Conservation (phyloP, 2,329 filamentous ascomycete species). For the Tolypocladium inflatum region DNA sequence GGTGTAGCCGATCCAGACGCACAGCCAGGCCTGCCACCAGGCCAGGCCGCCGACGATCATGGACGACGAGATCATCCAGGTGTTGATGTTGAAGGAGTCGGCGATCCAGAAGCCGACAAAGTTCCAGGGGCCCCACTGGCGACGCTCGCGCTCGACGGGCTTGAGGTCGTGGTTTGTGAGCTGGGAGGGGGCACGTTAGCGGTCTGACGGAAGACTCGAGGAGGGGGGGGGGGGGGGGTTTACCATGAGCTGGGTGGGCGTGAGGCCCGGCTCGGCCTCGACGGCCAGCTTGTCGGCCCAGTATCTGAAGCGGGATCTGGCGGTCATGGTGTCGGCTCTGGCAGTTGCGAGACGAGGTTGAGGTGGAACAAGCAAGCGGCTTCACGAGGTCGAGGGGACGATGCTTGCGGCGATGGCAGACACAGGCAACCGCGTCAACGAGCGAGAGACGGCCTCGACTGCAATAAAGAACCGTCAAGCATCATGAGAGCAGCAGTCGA, state of each 20-base stretch:
- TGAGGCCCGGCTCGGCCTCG: slow-evolving; percentile 66
- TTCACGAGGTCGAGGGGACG: not conserved
- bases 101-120: slow-evolving; percentile 84
- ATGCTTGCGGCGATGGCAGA: not conserved
- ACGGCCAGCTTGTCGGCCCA: slow-evolving; percentile 58
- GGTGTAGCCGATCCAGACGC: slow-evolving; percentile 77
- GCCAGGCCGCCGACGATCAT: slow-evolving; percentile 71
- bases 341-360: not conserved
- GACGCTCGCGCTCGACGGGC: slow-evolving; percentile 66
- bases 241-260: slow-evolving; percentile 70
- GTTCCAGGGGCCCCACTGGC: slow-evolving; percentile 81
- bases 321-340: slow-evolving; percentile 11
- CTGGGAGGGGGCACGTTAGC: slow-evolving; percentile 20
- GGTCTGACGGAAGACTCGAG: not conserved
- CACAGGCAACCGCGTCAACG: not conserved
- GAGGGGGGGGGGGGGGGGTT: not conserved
- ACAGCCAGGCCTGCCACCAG: slow-evolving; percentile 90
- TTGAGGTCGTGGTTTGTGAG: slow-evolving; percentile 79
- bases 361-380: not conserved
- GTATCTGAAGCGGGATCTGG: slow-evolving; percentile 27
- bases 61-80: slow-evolving; percentile 85
- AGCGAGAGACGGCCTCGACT: not conserved
- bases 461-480: not conserved
- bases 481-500: not conserved
- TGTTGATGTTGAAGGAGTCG: slow-evolving; percentile 82